These are phyloP conservation scores for Barnettozyma wickerhamii DNA, from an alignment of 805 yeast genomes.

Conservation along the genomic window DNA sequence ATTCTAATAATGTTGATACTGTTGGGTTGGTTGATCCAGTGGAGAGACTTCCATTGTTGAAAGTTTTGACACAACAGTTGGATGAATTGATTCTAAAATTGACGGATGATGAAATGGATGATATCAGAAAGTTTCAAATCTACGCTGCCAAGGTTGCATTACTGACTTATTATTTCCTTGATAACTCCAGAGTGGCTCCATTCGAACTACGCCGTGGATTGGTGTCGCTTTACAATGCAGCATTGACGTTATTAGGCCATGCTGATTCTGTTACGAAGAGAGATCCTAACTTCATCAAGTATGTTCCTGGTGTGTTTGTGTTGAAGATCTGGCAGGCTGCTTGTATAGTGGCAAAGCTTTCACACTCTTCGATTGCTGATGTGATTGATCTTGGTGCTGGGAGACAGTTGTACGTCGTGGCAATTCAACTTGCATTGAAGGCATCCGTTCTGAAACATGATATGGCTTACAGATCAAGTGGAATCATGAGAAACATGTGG, in stretches of 20 bases:
- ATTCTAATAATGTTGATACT: constrained; percentile 63
- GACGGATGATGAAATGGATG: constrained; percentile 50
- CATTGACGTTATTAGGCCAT: constrained; percentile 66
- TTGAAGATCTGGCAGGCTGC: constrained; percentile 90
- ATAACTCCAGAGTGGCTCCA: constrained; percentile 33
- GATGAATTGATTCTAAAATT: constrained; percentile 69
- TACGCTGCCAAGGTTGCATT: constrained; percentile 78
- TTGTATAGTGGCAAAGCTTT: constrained; percentile 72
- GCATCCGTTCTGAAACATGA: constrained; percentile 90
- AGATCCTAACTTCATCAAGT: constrained; percentile 61
- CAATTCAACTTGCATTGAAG: constrained; percentile 62
- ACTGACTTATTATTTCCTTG: constrained; percentile 76
- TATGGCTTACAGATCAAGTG: constrained; percentile 87
- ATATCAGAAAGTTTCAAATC: constrained; percentile 63
- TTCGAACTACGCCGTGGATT: constrained; percentile 70
- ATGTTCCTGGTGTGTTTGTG: constrained; percentile 79
- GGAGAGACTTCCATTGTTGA: constrained; percentile 71
- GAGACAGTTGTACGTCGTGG: constrained; percentile 59
- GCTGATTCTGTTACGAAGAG: constrained; percentile 55
- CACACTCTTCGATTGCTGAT: constrained; percentile 67
- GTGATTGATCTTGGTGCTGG: constrained; percentile 71
- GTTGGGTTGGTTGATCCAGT: constrained; percentile 60
- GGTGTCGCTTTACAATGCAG: constrained; percentile 74
- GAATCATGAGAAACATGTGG: constrained; percentile 95
- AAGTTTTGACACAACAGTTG: constrained; percentile 64